A percentile compares a stretch with the other conserved stretches of the same genome.
Evolutionary conservation across 1,139 yeast species (phyloP).

Genomic region (Candida sanyaensis): DNA sequence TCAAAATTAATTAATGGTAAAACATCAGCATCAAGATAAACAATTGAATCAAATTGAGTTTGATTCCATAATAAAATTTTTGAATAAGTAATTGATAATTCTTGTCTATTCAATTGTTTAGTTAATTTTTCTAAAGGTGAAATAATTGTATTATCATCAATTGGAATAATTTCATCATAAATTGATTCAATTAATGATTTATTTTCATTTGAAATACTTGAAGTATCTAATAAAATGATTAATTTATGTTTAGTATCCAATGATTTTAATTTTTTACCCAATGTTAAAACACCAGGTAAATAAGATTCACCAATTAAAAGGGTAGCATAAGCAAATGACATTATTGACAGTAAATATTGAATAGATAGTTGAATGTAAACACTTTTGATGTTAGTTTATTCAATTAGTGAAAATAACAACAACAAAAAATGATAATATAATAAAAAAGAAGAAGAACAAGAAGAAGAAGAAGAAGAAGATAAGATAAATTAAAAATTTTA

Average conservation of each 20-base stretch:
- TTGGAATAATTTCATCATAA: slow-evolving; percentile 28
- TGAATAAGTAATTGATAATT: slow-evolving; percentile 29
- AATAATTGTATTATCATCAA: slow-evolving; percentile 21
- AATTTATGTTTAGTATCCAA: slow-evolving; percentile 22
- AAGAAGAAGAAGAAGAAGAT: not conserved
- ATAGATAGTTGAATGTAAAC: not conserved
- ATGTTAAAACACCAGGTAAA: slow-evolving; percentile 32
- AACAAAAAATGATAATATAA: no score
- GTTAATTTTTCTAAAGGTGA: slow-evolving; percentile 23
- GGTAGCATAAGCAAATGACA: slow-evolving; percentile 31
- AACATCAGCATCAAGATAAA: slow-evolving; percentile 34
- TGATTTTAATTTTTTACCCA: slow-evolving; percentile 25
- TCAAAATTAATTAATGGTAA: slow-evolving; percentile 28
- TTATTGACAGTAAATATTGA: slow-evolving; percentile 3
- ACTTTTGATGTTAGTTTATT: not conserved
- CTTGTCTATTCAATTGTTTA: slow-evolving; percentile 25
- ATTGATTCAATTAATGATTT: slow-evolving; percentile 18
- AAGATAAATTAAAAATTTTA: not conserved
- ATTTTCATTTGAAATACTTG: slow-evolving; percentile 19
- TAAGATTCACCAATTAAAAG: slow-evolving; percentile 30
- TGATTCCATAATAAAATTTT: slow-evolving; percentile 32
- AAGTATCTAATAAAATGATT: slow-evolving; percentile 23
- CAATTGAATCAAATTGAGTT: slow-evolving; percentile 23
- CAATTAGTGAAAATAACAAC: not conserved
- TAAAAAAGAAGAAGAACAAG: no score